Conservation (phyloP, 2,329 filamentous ascomycete genomes). For the Hymenoscyphus albidus region DNA sequence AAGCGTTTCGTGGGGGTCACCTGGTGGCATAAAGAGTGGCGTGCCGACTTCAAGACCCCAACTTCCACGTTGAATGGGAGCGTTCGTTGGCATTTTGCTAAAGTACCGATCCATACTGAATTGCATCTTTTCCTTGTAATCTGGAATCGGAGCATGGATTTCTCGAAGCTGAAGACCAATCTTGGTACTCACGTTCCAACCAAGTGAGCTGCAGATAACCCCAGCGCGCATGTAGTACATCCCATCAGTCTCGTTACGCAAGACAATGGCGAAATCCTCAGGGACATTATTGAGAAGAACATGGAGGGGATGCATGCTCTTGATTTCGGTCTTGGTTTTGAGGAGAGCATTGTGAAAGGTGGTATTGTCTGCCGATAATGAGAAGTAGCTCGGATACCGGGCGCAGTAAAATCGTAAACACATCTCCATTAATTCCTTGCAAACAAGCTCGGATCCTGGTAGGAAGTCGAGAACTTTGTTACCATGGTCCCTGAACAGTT, state of each 20-base stretch:
- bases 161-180: conserved; percentile 65
- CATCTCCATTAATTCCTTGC: conserved; percentile 88
- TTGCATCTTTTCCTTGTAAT: conserved; percentile 84
- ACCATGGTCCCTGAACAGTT: conserved; percentile 60
- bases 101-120: conserved; percentile 86
- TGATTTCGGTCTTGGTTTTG: conserved; percentile 57
- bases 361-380: conserved; percentile 49
- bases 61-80: conserved; percentile 77
- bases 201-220: conserved; percentile 72
- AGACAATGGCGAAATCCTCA: conserved; percentile 76
- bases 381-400: conserved; percentile 74
- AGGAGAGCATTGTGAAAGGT: conserved; percentile 68
- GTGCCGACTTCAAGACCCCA: conserved; percentile 77
- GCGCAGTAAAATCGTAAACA: conserved; percentile 72
- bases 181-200: conserved; percentile 75
- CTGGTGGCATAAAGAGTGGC: conserved; percentile 71
- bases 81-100: conserved; percentile 67
- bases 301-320: conserved; percentile 58
- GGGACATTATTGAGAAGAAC: conserved; percentile 74
- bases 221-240: conserved; percentile 73
- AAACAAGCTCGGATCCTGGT: conserved; percentile 73
- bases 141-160: conserved; percentile 72
- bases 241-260: conserved; percentile 68
- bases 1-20: conserved; percentile 59
- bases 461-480: conserved; percentile 61